Evolutionary conservation across 495 filamentous ascomycete species (phyloP).

Genomic region (Penicillium fimorum): DNA sequence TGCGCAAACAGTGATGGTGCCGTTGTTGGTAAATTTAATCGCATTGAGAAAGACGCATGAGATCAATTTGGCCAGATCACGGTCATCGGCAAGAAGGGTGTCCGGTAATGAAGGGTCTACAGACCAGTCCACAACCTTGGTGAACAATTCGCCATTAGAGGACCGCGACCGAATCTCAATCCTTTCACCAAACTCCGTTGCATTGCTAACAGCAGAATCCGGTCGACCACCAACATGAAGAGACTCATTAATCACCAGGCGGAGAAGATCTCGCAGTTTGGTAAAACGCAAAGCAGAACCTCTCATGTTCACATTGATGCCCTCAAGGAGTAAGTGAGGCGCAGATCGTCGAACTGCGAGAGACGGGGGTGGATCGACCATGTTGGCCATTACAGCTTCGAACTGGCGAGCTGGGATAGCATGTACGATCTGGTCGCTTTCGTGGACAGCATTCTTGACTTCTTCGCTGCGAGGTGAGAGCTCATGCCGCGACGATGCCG

Average conservation of each 20-base stretch:
- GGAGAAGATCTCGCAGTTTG: slow-evolving; percentile 63
- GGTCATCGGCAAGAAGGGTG: slow-evolving; percentile 65
- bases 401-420: slow-evolving; percentile 38
- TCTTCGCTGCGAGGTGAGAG: slow-evolving; percentile 52
- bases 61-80: slow-evolving; percentile 70
- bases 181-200: slow-evolving; percentile 61
- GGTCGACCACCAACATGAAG: slow-evolving; percentile 70
- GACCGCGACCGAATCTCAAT: slow-evolving; percentile 62
- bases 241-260: slow-evolving; percentile 66
- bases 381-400: slow-evolving; percentile 44
- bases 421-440: slow-evolving; percentile 48
- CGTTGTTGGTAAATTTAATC: slow-evolving; percentile 75
- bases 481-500: slow-evolving; percentile 35
- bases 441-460: slow-evolving; percentile 50
- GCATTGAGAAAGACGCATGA: slow-evolving; percentile 76
- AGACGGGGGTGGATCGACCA: slow-evolving; percentile 43
- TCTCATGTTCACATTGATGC: slow-evolving; percentile 42
- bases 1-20: slow-evolving; percentile 60
- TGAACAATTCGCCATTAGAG: slow-evolving; percentile 56
- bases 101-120: slow-evolving; percentile 66
- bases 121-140: slow-evolving; percentile 64
- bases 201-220: slow-evolving; percentile 61
- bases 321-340: slow-evolving; percentile 43
- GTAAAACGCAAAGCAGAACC: slow-evolving; percentile 54
- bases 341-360: slow-evolving; percentile 43